Evolutionary conservation across 176 grass and related monocot species (phyloP).

Genomic region (Ensete glaucum): DNA sequence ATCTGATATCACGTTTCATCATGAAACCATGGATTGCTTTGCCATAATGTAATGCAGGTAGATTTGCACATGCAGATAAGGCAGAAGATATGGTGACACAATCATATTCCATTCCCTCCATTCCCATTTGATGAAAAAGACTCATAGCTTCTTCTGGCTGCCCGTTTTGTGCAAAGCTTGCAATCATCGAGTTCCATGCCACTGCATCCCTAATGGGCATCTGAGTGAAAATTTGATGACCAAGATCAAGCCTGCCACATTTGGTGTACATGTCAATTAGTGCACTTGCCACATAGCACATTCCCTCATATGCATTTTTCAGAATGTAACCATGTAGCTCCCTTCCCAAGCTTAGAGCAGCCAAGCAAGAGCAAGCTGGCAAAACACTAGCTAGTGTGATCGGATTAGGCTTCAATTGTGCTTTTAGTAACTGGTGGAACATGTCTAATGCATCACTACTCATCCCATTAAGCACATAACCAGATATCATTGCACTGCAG

Average conservation of each 20-base stretch:
- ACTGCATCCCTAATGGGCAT: constrained; percentile 53
- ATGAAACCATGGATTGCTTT: constrained; percentile 84
- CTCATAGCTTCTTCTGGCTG: constrained; percentile 55
- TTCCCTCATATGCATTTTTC: constrained; percentile 60
- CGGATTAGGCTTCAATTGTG: constrained; percentile 59
- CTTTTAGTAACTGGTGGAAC: constrained; percentile 44
- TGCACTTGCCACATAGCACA: constrained; percentile 62
- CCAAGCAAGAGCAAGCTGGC: constrained; percentile 53
- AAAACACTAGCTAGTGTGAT: constrained; percentile 51
- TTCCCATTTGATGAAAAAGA: constrained; percentile 63
- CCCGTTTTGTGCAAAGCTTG: constrained; percentile 71
- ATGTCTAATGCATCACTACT: constrained; percentile 41
- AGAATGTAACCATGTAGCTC: constrained; percentile 65
- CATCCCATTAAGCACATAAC: constrained; percentile 77
- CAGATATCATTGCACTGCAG: constrained; percentile 68
- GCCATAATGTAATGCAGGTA: constrained; percentile 63
- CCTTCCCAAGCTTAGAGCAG: constrained; percentile 50
- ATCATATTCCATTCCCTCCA: constrained; percentile 48
- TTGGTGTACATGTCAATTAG: constrained; percentile 85
- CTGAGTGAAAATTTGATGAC: constrained; percentile 52
- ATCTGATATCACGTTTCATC: constrained; percentile 42
- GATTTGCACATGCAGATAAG: constrained; percentile 59
- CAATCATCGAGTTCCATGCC: constrained; percentile 91
- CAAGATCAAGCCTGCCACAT: constrained; percentile 64
- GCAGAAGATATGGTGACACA: constrained; percentile 65